A percentile compares a stretch with the other conserved stretches of the same genome.
Conservation (phyloP, 257 asterid species). For the Solanum ossicruentum region DNA sequence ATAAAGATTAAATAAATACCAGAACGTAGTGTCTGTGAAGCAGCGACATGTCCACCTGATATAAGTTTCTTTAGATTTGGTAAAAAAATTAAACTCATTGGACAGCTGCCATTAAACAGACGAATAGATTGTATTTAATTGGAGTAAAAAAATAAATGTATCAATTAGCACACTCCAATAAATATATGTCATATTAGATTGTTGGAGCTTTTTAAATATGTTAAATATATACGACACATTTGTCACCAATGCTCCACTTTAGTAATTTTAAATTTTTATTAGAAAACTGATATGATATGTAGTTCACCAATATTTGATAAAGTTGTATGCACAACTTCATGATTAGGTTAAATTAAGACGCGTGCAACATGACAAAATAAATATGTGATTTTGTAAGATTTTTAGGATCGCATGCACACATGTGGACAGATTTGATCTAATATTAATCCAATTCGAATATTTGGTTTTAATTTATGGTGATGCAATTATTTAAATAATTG, state of each 20-base stretch:
- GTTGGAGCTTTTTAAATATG: background rate
- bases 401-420: too few relatives aligned
- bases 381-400: background rate
- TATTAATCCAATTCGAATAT: too few relatives aligned
- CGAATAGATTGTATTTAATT: background rate
- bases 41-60: background rate
- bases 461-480: too few relatives aligned
- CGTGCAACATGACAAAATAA: background rate
- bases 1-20: background rate
- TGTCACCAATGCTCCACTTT: background rate
- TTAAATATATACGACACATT: background rate
- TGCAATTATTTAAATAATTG: too few relatives aligned
- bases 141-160: background rate
- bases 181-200: background rate
- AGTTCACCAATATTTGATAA: background rate
- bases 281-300: background rate
- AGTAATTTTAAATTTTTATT: background rate
- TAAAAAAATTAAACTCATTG: background rate
- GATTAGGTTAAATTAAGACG: background rate
- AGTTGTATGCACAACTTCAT: background rate
- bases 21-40: background rate
- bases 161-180: background rate
- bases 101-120: background rate
- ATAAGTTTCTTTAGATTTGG: background rate
- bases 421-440: too few relatives aligned